Percentiles rank a stretch among this genome's conserved stretches.
phyloP scores from a whole-genome alignment of 2,329 filamentous ascomycete species.

The Aschersonia sp. region DNA sequence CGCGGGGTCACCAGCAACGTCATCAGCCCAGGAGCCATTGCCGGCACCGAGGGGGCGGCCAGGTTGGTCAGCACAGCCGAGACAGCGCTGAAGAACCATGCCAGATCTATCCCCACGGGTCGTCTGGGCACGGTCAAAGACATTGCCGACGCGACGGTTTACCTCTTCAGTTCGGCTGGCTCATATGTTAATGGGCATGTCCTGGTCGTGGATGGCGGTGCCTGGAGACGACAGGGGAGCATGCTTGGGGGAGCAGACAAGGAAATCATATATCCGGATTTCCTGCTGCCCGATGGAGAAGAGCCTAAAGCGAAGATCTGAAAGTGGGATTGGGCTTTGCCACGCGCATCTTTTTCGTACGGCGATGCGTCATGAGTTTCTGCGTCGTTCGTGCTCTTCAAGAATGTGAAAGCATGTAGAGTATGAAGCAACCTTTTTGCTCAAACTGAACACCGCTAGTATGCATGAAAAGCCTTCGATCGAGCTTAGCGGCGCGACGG shows the following conservation, averaged over 20 bases:
- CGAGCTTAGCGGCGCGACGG: too few species aligned
- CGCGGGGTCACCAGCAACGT: conserved; percentile 77
- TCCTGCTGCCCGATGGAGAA: conserved; percentile 17
- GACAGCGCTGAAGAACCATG: conserved; percentile 16
- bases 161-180: conserved; percentile 71
- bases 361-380: not conserved
- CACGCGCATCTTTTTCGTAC: not conserved
- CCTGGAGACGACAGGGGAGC: conserved; percentile 37
- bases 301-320: conserved; percentile 27
- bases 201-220: conserved; percentile 56
- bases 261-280: conserved; percentile 38
- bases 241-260: conserved; percentile 28
- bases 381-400: not conserved
- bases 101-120: conserved; percentile 51
- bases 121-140: conserved; percentile 71
- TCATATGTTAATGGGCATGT: conserved; percentile 77
- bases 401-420: too few species aligned
- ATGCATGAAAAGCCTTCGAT: too few species aligned
- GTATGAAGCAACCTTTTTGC: too few species aligned
- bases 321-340: not conserved
- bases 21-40: conserved; percentile 77
- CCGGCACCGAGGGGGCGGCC: conserved; percentile 67
- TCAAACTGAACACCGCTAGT: too few species aligned
- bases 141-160: conserved; percentile 86
- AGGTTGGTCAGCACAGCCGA: conserved; percentile 34